phyloP scores from a whole-genome alignment of 345 rosid species.

The Camelina laxa region DNA sequence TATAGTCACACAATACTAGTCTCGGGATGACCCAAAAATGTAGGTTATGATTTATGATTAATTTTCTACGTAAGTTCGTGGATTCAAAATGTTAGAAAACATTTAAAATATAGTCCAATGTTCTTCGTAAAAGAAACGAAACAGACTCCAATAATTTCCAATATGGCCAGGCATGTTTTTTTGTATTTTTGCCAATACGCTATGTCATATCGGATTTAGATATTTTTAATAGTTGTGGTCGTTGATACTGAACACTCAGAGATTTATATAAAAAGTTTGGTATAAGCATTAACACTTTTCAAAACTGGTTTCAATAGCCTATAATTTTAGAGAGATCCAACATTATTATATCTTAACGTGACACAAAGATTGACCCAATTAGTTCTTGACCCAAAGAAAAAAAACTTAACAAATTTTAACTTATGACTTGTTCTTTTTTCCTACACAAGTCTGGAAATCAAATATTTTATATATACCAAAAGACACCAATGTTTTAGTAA shows the following conservation, averaged over 20 bases:
- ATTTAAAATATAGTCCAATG: not conserved
- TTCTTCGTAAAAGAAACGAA: constrained; percentile 7
- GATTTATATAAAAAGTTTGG: no score
- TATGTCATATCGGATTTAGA: not conserved
- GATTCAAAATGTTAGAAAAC: not conserved
- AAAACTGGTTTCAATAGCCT: not conserved
- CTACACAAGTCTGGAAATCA: not conserved
- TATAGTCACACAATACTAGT: not conserved
- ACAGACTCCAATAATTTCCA: not conserved
- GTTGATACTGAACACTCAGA: constrained; percentile 24
- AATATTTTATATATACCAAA: not conserved
- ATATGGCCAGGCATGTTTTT: not conserved
- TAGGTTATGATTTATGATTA: not conserved
- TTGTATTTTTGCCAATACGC: not conserved
- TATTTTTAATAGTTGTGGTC: not conserved
- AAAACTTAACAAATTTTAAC: not conserved
- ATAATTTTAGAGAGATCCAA: not conserved
- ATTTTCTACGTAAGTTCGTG: not conserved
- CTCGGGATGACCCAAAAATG: not conserved
- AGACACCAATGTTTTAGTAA: no score
- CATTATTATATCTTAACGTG: not conserved
- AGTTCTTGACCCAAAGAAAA: not conserved
- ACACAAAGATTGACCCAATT: not conserved
- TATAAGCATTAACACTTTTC: not conserved
- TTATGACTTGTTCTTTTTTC: not conserved